Conservation (phyloP, 2,329 filamentous ascomycete genomes). For the Fusarium dlaminii region DNA sequence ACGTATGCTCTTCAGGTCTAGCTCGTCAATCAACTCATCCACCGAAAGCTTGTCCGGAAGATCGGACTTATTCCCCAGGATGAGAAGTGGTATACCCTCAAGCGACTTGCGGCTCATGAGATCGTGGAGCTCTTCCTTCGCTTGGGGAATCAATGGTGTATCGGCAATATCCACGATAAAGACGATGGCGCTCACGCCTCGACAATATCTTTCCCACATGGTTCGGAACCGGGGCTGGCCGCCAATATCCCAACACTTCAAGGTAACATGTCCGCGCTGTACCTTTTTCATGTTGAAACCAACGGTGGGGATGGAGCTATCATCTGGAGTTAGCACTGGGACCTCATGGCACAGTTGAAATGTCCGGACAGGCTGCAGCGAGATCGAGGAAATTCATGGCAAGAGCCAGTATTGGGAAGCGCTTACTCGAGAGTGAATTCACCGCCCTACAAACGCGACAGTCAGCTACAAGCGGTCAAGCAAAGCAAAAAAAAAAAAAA, state of each 20-base stretch:
- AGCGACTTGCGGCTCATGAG: conserved; percentile 86
- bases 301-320: conserved; percentile 95
- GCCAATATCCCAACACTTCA: conserved; percentile 99
- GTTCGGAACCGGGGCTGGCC: conserved; percentile 96
- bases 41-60: conserved; percentile 90
- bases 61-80: conserved; percentile 97
- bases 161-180: conserved; percentile 99
- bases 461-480: conserved; percentile 35
- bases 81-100: conserved; percentile 89
- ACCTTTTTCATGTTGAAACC: conserved; percentile 99
- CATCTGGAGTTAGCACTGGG: conserved; percentile 51
- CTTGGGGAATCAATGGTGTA: conserved; percentile 78
- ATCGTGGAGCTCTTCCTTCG: conserved; percentile 90
- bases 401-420: conserved; percentile 29
- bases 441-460: conserved; percentile 73
- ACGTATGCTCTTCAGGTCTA: conserved; percentile 89
- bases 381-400: conserved; percentile 15
- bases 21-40: conserved; percentile 92
- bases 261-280: conserved; percentile 95
- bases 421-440: conserved; percentile 99
- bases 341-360: conserved; percentile 3
- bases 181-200: conserved; percentile 95
- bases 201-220: conserved; percentile 99
- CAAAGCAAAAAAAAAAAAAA: too few species aligned
- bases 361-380: background rate